Evolutionary conservation across 495 filamentous ascomycete species (phyloP), one percentile per base, ranked within the genome.

Genomic region (Glarea lozoyensis): DNA sequence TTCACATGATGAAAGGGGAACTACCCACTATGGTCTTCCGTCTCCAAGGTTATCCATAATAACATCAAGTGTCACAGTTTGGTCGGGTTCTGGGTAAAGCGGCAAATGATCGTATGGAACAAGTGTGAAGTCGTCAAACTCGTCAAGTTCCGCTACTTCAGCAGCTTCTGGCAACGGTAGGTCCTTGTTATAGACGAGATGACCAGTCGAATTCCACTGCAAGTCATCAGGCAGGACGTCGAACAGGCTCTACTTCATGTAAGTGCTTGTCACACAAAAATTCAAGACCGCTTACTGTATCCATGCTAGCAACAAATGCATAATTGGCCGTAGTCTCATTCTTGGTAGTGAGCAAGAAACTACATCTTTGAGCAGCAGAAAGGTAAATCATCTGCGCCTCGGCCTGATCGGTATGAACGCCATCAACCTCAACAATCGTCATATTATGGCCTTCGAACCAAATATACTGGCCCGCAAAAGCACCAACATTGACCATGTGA

Each of bases 201-300:
- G 90, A 6, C 81, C 82, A 0, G 87, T 90, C 0, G 76, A 79
- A 45, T 90, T 94, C 38, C 75, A 76, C 54, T 89, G 84, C 10
- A 88, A 65, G 3, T 61, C 67, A 2, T 61, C 53, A 0, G 85
- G 86, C 6, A 85, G 50, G 2, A 49, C 62, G 54, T 88, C 85
- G 53, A 88, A 88, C 0, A 87, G 65, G 42, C 71, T 69, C 81
- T 87, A 48, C 12, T 13, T 24, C 4, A 2, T 1, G 60, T 1
- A 60, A 60, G 33, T 84, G 83, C 47, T 87, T 56, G 86, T 73
- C 21, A 86, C 52, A 20, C 7, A 6, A 19, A 20, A 7, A 16
- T 6, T 1, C 32, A 6, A 11, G 10, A 75, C 75, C 2, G 50
- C 66, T 45, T 51, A 75, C 73, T 19, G 72, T 58, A 31, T 80